Evolutionary conservation across 2,329 filamentous ascomycete species (phyloP), one percentile per base, ranked within the genome.

Genomic region (Cladosporium sp.): DNA sequence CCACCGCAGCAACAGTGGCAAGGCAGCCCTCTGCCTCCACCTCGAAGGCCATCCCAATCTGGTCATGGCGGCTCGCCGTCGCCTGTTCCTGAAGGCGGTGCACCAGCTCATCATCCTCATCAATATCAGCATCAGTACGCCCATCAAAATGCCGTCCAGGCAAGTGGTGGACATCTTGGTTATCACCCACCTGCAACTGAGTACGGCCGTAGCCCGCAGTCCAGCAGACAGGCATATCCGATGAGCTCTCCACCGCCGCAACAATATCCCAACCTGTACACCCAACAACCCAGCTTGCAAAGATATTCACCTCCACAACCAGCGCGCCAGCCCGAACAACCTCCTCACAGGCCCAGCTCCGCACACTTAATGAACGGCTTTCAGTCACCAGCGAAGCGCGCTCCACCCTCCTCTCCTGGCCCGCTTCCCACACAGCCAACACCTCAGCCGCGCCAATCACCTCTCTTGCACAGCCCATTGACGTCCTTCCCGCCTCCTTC

Each of bases 71-170:
- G 56, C 9, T 57, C 60, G 4, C 55, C 60, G 28, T 50, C 59
- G 31, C 56, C 58, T 10, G 53, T 54, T 2, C 63, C 62, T 37
- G 62, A 63, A n/a, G 54, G 61, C 34, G 54, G 51, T 28, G 32
- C 37, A 4, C 43, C 48, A 8, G 11, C 46, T 41, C 18, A 54
- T 52, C 35, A 65, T 63, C 34, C 62, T 59, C 38, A 66, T 63
- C 52, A 67, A 59, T 4, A 53, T 62, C 85, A 90, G 90, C 67
- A 76, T 78, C 63, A 66, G 28, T 58, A 63, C 49, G 63, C 62
- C 13, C 67, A 70, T 51, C 61, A 64, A n/a, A 56, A 59, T 50
- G 67, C 67, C 11, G 59, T 68, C 33, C 58, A 61, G 13, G 54
- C 54, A 33, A 42, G 61, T 13, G 62, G 61, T 19, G 63, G 55